Evolutionary conservation across 2,329 filamentous ascomycete species (phyloP), one percentile per base, ranked within the genome.

Genomic region (Thermothelomyces thermophilus): DNA sequence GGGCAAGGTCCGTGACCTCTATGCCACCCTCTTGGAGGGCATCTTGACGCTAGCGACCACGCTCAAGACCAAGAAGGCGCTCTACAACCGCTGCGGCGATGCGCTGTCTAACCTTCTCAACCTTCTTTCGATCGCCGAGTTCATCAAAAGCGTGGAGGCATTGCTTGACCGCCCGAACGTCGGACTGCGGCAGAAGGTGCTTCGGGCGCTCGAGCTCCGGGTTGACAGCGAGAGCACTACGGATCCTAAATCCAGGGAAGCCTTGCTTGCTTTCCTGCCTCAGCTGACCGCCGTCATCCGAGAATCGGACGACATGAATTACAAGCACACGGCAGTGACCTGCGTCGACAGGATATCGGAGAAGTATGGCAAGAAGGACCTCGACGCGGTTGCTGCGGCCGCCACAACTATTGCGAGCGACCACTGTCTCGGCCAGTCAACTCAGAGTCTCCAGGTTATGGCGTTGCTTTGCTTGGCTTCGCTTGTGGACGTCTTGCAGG

Each of bases 341-440:
- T 97, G 91, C 60, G 84, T 97, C 39, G 90, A 96, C 69, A 87
- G 88, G 66, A 94, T 98, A 55, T 81, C 87, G 2, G 90, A 96
- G 68, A 91, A 91, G 66, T 97, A 95, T 65, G 94, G 93, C 58
- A 94, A 93, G 73, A 94, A 90, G 66, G 87, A 95, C 62, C 75
- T 86, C 1, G 81, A 86, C 58, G 83, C 82, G 39, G 86, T 95
- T 39, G 76, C 86, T 22, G 79, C 79, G 4, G 86, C 90, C 5
- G 88, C 90, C 4, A 74, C 82, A 52, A 85, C 84, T 1, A 85
- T 98, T 60, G 83, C 87, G 33, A 83, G 90, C 36, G 72, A 82
- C 48, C 74, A 86, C 56, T 91, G 88, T 56, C 77, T 97, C 42
- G 87, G 86, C 33, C 84, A 86, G 64, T 68, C 76, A 11, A 86